Evolutionary conservation across 2,329 filamentous ascomycete genomes (phyloP).

Genomic region (Aspergillus aculeatus): DNA sequence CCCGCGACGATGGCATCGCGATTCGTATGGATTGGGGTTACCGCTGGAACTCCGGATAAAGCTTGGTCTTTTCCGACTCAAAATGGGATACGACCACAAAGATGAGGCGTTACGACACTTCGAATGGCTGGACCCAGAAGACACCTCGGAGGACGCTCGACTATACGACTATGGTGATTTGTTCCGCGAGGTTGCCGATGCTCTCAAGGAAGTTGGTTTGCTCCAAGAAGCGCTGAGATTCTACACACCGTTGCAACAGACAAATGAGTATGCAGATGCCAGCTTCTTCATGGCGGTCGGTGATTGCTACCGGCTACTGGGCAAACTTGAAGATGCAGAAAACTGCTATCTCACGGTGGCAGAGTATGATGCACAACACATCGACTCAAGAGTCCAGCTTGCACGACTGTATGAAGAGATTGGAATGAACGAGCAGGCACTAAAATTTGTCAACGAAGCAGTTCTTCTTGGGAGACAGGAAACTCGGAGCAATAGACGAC

Average conservation of each 20-base stretch:
- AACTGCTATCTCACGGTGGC: slow-evolving; percentile 74
- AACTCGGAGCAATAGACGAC: slow-evolving; percentile 29
- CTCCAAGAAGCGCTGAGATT: slow-evolving; percentile 59
- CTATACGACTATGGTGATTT: slow-evolving; percentile 72
- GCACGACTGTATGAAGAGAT: slow-evolving; percentile 80
- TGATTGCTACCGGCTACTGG: slow-evolving; percentile 65
- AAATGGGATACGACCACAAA: slow-evolving; percentile 59
- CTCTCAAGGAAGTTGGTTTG: slow-evolving; percentile 52
- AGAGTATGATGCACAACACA: slow-evolving; percentile 67
- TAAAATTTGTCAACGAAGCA: slow-evolving; percentile 73
- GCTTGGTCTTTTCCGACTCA: slow-evolving; percentile 78
- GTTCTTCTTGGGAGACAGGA: slow-evolving; percentile 59
- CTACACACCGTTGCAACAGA: slow-evolving; percentile 53
- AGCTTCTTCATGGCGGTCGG: slow-evolving; percentile 52
- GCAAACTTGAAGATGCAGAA: slow-evolving; percentile 67
- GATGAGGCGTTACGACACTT: slow-evolving; percentile 74
- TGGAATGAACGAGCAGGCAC: slow-evolving; percentile 71
- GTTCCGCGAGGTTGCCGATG: slow-evolving; percentile 69
- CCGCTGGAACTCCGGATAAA: slow-evolving; percentile 82
- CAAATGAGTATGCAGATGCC: slow-evolving; percentile 49
- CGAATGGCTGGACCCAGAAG: slow-evolving; percentile 66
- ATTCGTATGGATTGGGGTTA: slow-evolving; percentile 69
- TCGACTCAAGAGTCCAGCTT: slow-evolving; percentile 75
- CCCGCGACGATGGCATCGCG: slow-evolving; percentile 51
- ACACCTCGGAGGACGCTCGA: slow-evolving; percentile 49